phyloP scores from a whole-genome alignment of 495 filamentous ascomycete genomes.

The Aspergillus steynii region DNA sequence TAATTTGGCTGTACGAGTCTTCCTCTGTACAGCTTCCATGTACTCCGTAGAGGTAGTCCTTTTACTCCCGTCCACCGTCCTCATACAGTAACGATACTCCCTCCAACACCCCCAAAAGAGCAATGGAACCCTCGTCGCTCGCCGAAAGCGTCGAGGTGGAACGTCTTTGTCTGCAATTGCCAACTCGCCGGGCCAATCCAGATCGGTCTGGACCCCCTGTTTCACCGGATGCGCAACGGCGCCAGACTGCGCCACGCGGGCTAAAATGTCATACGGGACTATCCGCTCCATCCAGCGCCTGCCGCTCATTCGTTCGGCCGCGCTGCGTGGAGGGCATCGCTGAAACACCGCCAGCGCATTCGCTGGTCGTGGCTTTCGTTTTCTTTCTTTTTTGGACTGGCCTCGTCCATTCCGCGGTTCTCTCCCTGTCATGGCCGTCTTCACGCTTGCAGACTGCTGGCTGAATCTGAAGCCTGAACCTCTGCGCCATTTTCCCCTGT shows the following conservation, averaged over 20 bases:
- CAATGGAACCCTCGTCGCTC: too few species aligned
- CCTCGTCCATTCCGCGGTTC: background rate
- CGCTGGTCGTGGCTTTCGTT: background rate
- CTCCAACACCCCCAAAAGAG: too few species aligned
- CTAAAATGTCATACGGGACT: background rate
- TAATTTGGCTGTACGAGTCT: background rate
- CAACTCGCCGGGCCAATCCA: too few species aligned
- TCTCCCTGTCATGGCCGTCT: background rate
- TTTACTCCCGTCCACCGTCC: too few species aligned
- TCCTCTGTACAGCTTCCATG: too few species aligned
- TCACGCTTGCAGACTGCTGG: too few species aligned
- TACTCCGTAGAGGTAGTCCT: too few species aligned
- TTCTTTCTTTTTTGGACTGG: background rate
- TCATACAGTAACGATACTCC: too few species aligned
- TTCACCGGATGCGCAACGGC: background rate
- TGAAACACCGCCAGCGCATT: background rate
- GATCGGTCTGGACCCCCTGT: background rate
- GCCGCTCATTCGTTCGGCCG: background rate
- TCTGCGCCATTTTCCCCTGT: background rate
- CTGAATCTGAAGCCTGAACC: too few species aligned
- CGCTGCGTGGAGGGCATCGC: too few species aligned
- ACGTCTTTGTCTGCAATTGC: too few species aligned
- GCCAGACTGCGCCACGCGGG: background rate
- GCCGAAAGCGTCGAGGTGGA: too few species aligned
- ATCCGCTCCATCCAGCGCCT: background rate